phyloP scores from a whole-genome alignment of 805 yeast genomes.

The Ogataea salicorniae region DNA sequence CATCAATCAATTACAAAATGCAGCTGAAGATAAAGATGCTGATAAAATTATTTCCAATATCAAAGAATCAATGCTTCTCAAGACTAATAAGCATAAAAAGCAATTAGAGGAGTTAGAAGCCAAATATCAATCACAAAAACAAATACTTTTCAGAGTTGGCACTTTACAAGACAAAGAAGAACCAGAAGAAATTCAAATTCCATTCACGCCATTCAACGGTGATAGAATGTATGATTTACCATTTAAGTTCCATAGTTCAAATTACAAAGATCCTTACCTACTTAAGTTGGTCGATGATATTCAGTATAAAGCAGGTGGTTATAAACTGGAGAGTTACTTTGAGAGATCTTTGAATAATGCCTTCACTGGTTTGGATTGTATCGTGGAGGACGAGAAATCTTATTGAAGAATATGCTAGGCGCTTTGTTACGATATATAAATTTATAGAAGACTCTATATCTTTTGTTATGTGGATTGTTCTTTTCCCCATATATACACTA shows the following conservation, averaged over 20 bases:
- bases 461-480: no score
- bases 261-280: conserved; percentile 60
- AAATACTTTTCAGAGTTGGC: conserved; percentile 21
- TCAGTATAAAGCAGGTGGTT: conserved; percentile 82
- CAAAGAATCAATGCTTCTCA: conserved; percentile 49
- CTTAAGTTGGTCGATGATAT: conserved; percentile 38
- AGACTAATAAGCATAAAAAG: conserved; percentile 59
- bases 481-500: no score
- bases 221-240: conserved; percentile 59
- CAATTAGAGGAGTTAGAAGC: conserved; percentile 41
- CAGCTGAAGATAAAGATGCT: conserved; percentile 30
- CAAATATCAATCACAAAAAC: conserved; percentile 25
- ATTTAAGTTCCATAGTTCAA: conserved; percentile 35
- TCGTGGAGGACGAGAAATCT: conserved; percentile 55
- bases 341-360: conserved; percentile 81
- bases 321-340: conserved; percentile 63
- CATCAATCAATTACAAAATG: conserved; percentile 42
- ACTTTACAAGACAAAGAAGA: conserved; percentile 28
- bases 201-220: conserved; percentile 94
- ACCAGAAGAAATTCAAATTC: conserved; percentile 35
- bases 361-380: conserved; percentile 82
- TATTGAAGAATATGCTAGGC: not conserved
- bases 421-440: no score
- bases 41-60: conserved; percentile 48
- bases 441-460: no score